Percentiles rank a stretch among this genome's conserved stretches.
These are phyloP conservation scores for Xylaria sp. DNA, from an alignment of 2,329 filamentous ascomycete genomes.

Conservation along the genomic window DNA sequence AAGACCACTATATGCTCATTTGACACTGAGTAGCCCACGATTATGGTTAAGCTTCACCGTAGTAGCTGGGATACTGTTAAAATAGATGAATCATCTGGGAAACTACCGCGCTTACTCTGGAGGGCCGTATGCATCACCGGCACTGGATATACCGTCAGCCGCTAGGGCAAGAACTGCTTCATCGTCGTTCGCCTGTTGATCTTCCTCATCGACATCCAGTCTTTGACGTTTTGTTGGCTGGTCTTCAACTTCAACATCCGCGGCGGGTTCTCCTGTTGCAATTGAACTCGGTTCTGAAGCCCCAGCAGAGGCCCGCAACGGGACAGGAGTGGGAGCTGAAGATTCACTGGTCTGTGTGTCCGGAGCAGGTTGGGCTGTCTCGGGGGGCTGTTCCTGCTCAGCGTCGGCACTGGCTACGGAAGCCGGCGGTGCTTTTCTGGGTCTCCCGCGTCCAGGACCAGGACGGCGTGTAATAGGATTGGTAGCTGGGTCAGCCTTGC, in stretches of 20 bases:
- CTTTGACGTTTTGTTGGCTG: slow-evolving; percentile 50
- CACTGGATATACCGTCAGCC: slow-evolving; percentile 43
- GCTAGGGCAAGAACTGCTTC: slow-evolving; percentile 47
- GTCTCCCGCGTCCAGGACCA: slow-evolving; percentile 66
- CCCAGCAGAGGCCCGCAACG: slow-evolving; percentile 26
- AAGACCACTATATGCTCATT: slow-evolving; percentile 14
- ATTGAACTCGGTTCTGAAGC: slow-evolving; percentile 40
- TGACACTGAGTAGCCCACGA: slow-evolving; percentile 27
- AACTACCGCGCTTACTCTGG: slow-evolving; percentile 44
- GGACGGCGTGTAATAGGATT: slow-evolving; percentile 71
- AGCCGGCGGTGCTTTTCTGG: slow-evolving; percentile 57
- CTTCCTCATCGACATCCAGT: slow-evolving; percentile 44
- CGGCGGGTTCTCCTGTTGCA: slow-evolving; percentile 38
- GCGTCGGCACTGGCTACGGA: slow-evolving; percentile 27
- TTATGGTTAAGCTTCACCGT: slow-evolving; percentile 46
- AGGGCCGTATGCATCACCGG: slow-evolving; percentile 43
- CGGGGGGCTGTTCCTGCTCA: slow-evolving; percentile 29
- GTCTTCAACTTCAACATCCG: slow-evolving; percentile 46
- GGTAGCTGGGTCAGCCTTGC: slow-evolving; percentile 61
- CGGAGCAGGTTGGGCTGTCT: slow-evolving; percentile 19
- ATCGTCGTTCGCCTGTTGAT: slow-evolving; percentile 41
- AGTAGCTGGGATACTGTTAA: slow-evolving; percentile 43
- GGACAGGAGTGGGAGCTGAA: slow-evolving; percentile 12
- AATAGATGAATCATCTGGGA: not conserved
- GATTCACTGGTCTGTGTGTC: slow-evolving; percentile 29